phyloP scores from a whole-genome alignment of 164 flowering plant species.

The Macadamia integrifolia region DNA sequence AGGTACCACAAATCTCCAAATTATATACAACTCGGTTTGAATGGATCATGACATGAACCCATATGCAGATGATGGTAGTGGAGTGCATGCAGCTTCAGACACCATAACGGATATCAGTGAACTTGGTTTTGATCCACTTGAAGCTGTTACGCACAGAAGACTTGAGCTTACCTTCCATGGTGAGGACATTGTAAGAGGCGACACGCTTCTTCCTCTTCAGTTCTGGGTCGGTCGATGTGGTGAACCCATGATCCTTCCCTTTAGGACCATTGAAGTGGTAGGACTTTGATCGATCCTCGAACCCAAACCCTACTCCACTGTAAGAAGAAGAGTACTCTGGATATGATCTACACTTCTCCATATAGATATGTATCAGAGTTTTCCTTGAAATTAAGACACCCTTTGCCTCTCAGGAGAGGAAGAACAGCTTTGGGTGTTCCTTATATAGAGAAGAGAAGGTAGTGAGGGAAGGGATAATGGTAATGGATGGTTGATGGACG shows the following conservation, averaged over 20 bases:
- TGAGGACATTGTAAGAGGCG: conserved; percentile 55
- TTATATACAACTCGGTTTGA: no score
- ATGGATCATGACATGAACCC: no score
- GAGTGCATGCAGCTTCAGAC: conserved; percentile 8
- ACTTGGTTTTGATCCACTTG: conserved; percentile 83
- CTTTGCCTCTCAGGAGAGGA: not conserved
- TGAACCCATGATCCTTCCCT: conserved; percentile 31
- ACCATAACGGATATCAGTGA: conserved; percentile 41
- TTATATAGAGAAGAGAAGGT: not conserved
- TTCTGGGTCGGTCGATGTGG: conserved; percentile 47
- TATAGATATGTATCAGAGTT: conserved; percentile 1
- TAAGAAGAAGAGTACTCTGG: conserved; percentile 38
- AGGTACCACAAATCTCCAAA: no score
- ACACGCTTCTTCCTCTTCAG: conserved; percentile 69
- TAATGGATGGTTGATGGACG: no score
- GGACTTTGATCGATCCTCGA: conserved; percentile 30
- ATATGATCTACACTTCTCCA: conserved; percentile 63
- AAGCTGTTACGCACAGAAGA: conserved; percentile 56
- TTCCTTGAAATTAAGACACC: no score
- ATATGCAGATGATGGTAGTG: no score
- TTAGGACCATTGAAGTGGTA: conserved; percentile 66
- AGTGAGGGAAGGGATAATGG: no score
- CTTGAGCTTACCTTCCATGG: conserved; percentile 59
- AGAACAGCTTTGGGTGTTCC: not conserved
- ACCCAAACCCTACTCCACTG: conserved; percentile 34